Conservation (phyloP, 2,329 filamentous ascomycete species). For the Aspergillus fischeri region DNA sequence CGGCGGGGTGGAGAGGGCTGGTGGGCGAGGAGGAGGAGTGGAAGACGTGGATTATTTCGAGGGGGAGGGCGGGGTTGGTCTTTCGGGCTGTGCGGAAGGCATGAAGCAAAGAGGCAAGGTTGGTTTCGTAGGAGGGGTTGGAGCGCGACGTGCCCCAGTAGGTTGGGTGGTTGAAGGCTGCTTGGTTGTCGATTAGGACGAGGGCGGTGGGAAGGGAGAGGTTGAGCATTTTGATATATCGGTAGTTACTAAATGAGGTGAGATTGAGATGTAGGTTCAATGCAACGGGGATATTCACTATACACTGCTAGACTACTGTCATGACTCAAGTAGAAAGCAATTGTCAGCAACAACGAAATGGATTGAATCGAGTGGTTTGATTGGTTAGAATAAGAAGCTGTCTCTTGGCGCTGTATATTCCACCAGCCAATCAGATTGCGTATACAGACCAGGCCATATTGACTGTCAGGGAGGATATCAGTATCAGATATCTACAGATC, state of each 20-base stretch:
- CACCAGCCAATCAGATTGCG: neutral
- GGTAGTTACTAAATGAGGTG: neutral
- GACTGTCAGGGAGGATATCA: neutral
- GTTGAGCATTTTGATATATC: conserved; percentile 12
- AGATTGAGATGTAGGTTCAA: neutral
- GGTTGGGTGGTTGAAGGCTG: conserved; percentile 37
- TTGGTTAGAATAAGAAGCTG: neutral
- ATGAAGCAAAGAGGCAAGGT: conserved; percentile 37
- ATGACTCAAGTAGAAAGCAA: too few species aligned
- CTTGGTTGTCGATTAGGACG: conserved; percentile 48
- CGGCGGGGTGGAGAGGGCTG: conserved; percentile 36
- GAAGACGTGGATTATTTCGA: conserved; percentile 44
- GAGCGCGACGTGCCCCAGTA: conserved; percentile 42
- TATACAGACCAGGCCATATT: neutral
- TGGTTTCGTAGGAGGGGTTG: conserved; percentile 44
- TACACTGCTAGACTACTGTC: too few species aligned
- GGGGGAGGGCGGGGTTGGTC: conserved; percentile 3
- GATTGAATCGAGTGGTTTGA: neutral
- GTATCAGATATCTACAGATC: neutral
- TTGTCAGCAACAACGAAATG: neutral
- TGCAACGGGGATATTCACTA: too few species aligned
- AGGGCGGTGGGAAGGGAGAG: conserved; percentile 35
- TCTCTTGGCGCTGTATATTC: neutral
- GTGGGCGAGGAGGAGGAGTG: conserved; percentile 38
- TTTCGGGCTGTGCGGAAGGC: conserved; percentile 29